A percentile compares a stretch with the other conserved stretches of the same genome.
These are phyloP conservation scores for Elasticomyces elasticus DNA, from an alignment of 495 filamentous ascomycete species.

Conservation along the genomic window DNA sequence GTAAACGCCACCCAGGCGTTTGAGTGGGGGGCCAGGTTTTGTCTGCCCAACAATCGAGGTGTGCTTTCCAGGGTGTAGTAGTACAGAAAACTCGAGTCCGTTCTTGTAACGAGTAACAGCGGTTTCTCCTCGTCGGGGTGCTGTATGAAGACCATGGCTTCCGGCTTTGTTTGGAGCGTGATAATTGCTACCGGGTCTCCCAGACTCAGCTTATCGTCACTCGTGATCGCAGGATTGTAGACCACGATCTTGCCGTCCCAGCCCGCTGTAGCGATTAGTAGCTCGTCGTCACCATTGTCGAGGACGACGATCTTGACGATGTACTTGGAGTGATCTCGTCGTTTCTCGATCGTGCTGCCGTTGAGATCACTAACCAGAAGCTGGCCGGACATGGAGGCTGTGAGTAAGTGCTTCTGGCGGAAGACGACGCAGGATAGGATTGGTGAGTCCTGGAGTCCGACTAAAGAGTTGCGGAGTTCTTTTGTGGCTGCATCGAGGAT, in stretches of 20 bases:
- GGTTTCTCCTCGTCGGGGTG: constrained; percentile 38
- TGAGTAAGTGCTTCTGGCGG: constrained; percentile 32
- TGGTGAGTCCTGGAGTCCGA: constrained; percentile 48
- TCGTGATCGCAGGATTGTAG: constrained; percentile 32
- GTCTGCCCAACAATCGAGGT: constrained; percentile 41
- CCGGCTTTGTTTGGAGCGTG: constrained; percentile 48
- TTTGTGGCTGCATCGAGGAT: constrained; percentile 32
- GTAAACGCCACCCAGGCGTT: constrained; percentile 57
- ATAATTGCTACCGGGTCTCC: constrained; percentile 39
- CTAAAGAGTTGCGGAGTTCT: constrained; percentile 25
- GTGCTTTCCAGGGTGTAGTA: constrained; percentile 40
- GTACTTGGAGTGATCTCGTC: constrained; percentile 56
- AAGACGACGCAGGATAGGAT: constrained; percentile 43
- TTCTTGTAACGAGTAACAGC: constrained; percentile 46
- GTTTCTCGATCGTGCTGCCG: constrained; percentile 35
- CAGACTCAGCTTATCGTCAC: constrained; percentile 24
- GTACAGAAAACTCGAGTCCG: constrained; percentile 52
- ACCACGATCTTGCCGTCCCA: constrained; percentile 54
- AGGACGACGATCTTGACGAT: constrained; percentile 44
- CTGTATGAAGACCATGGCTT: constrained; percentile 47
- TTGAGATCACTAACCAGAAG: constrained; percentile 37
- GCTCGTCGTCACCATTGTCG: constrained; percentile 21
- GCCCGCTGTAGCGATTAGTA: constrained; percentile 52
- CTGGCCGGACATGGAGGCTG: constrained; percentile 56
- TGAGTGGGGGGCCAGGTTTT: constrained; percentile 56